phyloP scores from a whole-genome alignment of 371 early-diverging fungal species.

The Vairimorpha necatrix region DNA sequence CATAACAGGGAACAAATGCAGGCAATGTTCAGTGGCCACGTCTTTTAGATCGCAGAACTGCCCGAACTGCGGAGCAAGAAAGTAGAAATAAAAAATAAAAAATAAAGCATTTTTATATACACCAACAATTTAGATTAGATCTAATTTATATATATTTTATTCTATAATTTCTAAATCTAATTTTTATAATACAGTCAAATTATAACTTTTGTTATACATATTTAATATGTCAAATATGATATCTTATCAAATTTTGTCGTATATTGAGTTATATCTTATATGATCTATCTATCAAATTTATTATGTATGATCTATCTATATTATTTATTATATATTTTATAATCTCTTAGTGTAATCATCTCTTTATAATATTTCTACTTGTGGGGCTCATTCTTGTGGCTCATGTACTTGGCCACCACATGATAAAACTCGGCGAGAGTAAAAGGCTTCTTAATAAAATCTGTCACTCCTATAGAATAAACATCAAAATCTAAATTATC shows the following conservation, averaged over 20 bases:
- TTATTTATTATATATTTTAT: no score
- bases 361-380: not conserved
- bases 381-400: not conserved
- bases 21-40: slow-evolving; percentile 15
- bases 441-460: slow-evolving; percentile 13
- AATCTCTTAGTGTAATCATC: no score
- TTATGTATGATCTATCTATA: no score
- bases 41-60: slow-evolving; percentile 28
- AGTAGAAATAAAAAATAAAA: not conserved
- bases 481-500: not conserved
- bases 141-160: no score
- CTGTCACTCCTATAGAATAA: not conserved
- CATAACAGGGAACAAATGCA: slow-evolving; percentile 18
- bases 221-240: no score
- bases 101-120: not conserved
- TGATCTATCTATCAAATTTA: no score
- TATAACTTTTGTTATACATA: no score
- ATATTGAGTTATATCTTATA: no score
- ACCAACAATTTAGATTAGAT: not conserved
- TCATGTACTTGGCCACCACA: not conserved
- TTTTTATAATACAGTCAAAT: no score
- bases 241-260: no score
- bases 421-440: not conserved
- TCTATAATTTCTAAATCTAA: no score
- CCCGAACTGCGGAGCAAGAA: slow-evolving; percentile 39